Percentiles rank a stretch among this genome's conserved stretches.
Evolutionary conservation across 495 filamentous ascomycete species (phyloP).

Genomic region (Aspergillus affinis): DNA sequence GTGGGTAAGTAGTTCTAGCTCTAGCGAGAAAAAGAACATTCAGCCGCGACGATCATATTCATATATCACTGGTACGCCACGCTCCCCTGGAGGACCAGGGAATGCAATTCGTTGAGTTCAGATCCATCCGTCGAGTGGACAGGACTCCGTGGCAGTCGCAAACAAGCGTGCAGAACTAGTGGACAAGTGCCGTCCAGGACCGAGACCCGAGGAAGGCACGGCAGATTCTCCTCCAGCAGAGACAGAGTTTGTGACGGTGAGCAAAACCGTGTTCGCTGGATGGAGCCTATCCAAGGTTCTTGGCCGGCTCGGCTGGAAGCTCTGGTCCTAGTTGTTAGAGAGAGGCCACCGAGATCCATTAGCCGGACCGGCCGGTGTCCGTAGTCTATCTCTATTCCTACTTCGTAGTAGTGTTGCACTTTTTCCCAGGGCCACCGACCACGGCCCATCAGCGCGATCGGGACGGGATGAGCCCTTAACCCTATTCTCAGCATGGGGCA

Average conservation of each 20-base stretch:
- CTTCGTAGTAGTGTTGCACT: neutral
- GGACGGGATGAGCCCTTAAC: slow-evolving; percentile 5
- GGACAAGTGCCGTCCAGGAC: neutral
- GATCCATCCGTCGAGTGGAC: neutral
- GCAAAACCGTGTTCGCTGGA: neutral
- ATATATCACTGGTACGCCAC: slow-evolving; percentile 1
- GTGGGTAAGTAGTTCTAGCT: neutral
- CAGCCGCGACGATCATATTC: slow-evolving; percentile 13
- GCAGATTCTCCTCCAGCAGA: neutral
- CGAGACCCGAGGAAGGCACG: neutral
- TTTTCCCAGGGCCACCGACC: neutral
- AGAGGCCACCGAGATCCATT: neutral
- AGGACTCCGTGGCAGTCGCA: neutral
- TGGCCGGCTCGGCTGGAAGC: neutral
- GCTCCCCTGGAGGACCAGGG: neutral
- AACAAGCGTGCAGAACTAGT: neutral
- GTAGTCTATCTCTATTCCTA: no score
- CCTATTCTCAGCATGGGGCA: neutral
- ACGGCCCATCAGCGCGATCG: slow-evolving; percentile 2
- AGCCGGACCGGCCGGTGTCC: neutral
- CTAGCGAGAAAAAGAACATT: slow-evolving; percentile 15
- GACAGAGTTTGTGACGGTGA: neutral
- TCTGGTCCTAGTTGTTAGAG: neutral
- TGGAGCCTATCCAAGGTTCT: neutral
- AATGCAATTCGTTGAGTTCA: neutral